Evolutionary conservation across 2,329 filamentous ascomycete species (phyloP), one percentile per base, ranked within the genome.

Genomic region (Fusarium equiseti): DNA sequence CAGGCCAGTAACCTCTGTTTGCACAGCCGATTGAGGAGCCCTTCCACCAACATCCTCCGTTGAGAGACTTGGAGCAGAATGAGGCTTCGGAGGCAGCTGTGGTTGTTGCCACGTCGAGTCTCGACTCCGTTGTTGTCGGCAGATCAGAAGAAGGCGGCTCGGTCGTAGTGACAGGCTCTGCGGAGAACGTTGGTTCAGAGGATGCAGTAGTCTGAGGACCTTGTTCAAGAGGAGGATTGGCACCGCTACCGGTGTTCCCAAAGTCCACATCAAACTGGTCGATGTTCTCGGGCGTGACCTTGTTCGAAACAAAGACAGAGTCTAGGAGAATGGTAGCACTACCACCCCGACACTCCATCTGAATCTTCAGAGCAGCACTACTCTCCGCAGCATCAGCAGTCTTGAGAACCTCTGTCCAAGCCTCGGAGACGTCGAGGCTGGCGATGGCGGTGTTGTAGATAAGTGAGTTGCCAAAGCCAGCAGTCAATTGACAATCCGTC

Each of bases 41-140:
- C 26, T 63, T 63, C 59, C 59, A 63, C 57, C 59, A 62, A 18
- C 59, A 63, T 15, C 59, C 59, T 1, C 59, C 59, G 3, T 63
- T 62, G 3, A 63, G 57, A 9, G 59, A 38, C 24, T 63, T 63
- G 2, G 59, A 63, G n/a, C 59, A 63, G 24, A 63, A 63, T 0
- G 59, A 45, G 0, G 42, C 20, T 4, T 63, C 38, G 0, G 38
- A 13, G 0, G 38, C 24, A 12, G 45, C 53, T 18, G 45, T 62
- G 9, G 59, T 63, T 8, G 59, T 62, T 8, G n/a, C 57, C 8
- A 42, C 11, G 0, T 9, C 2, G 2, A 22, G 20, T 0, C 11
- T 15, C 3, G 57, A 22, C 5, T 52, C 24, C 2, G 50, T 52
- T 11, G 18, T 15, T 13, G 32, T 52, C 9, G 32, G 18, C 3